These are phyloP conservation scores for Trichosporon coremiiforme DNA, from an alignment of 1,284 basidiomycete genomes.

Conservation along the genomic window DNA sequence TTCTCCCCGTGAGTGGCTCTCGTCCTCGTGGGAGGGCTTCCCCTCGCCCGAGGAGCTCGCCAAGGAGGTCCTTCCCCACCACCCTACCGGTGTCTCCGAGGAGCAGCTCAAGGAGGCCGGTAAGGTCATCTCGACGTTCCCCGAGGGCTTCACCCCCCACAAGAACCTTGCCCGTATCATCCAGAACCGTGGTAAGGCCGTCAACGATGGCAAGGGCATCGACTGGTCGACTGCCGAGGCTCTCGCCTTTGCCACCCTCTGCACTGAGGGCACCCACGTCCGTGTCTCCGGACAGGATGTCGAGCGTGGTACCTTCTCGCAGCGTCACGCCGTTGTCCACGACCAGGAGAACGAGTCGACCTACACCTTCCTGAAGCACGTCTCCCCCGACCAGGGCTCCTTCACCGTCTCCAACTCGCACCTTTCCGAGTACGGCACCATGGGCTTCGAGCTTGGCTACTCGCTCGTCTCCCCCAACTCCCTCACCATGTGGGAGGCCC, in stretches of 20 bases:
- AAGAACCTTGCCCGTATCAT: constrained; percentile 95
- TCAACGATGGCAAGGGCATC: constrained; percentile 87
- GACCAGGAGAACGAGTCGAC: constrained; percentile 92
- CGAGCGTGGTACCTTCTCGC: constrained; percentile 99
- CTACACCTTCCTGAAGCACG: constrained; percentile 85
- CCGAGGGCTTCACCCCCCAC: constrained; percentile 83
- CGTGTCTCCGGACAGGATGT: constrained; percentile 98
- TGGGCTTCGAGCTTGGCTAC: constrained; percentile 98
- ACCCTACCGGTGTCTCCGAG: constrained; percentile 78
- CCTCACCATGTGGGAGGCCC: constrained; percentile 97
- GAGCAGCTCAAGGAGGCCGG: constrained; percentile 84
- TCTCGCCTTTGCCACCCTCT: constrained; percentile 90
- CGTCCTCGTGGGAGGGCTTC: constrained; percentile 97
- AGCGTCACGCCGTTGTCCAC: constrained; percentile 95
- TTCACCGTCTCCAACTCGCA: constrained; percentile 98
- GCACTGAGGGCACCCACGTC: constrained; percentile 90
- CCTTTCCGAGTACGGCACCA: constrained; percentile 89
- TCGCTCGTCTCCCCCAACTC: constrained; percentile 94
- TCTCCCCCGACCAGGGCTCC: constrained; percentile 81
- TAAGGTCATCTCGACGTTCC: constrained; percentile 80
- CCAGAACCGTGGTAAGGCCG: constrained; percentile 78
- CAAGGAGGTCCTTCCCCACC: constrained; percentile 85
- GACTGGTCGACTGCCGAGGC: constrained; percentile 99
- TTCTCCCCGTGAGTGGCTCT: constrained; percentile 93
- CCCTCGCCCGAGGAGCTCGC: constrained; percentile 94